Conservation (phyloP, 352 stramenopile genomes). For the Phytophthora uliginosa region DNA sequence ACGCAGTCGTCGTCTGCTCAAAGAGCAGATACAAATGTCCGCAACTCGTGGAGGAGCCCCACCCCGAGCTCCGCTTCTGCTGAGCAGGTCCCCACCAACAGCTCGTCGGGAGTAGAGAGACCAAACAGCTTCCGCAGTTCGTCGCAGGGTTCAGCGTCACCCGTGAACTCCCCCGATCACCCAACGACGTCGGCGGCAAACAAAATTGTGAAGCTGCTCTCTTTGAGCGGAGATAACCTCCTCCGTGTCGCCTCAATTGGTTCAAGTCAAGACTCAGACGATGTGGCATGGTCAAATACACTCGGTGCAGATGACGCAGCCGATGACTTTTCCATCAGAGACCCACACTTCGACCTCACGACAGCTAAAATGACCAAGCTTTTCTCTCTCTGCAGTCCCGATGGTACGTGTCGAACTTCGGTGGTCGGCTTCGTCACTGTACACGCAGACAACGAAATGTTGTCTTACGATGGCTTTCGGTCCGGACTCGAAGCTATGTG, state of each 20-base stretch:
- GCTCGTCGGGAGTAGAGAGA: not conserved
- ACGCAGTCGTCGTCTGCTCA: not conserved
- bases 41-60: conserved; percentile 5
- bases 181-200: not conserved
- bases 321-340: conserved; percentile 14
- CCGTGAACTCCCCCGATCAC: not conserved
- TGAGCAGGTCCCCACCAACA: not conserved
- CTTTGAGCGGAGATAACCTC: conserved; percentile 51
- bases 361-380: conserved; percentile 32
- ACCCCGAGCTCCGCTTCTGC: not conserved
- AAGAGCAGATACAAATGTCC: not conserved
- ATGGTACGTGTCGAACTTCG: conserved; percentile 34
- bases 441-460: conserved; percentile 45
- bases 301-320: conserved; percentile 2
- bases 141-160: not conserved
- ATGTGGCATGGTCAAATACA: conserved; percentile 10
- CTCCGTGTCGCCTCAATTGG: conserved; percentile 47
- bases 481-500: conserved; percentile 69
- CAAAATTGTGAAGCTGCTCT: conserved; percentile 16
- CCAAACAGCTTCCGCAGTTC: conserved; percentile 12
- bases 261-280: conserved; percentile 4
- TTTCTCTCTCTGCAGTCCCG: conserved; percentile 58
- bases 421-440: not conserved
- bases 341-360: conserved; percentile 20
- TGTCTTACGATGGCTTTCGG: conserved; percentile 72